phyloP scores from a whole-genome alignment of 1,284 basidiomycete genomes.

The Fomes fomentarius region DNA sequence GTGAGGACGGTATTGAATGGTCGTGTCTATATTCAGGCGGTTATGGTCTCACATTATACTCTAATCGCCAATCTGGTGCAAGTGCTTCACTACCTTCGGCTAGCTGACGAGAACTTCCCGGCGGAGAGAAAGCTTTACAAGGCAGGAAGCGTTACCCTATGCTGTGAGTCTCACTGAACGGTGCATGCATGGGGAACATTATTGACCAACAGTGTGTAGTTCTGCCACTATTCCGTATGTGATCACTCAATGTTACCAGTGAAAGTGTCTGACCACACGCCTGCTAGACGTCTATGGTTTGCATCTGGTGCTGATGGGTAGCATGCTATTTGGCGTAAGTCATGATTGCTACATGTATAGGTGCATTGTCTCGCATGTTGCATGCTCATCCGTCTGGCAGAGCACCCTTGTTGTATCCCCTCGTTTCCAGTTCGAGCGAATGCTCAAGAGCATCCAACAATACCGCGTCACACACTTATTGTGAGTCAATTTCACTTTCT shows the following conservation, averaged over 20 bases:
- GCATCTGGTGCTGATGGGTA: slow-evolving; percentile 56
- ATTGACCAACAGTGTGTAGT: slow-evolving; percentile 15
- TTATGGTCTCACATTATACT: slow-evolving; percentile 65
- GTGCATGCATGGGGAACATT: neutral
- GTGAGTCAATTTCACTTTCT: slow-evolving; percentile 38
- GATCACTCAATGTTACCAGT: neutral
- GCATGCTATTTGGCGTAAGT: slow-evolving; percentile 51
- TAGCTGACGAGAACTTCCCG: slow-evolving; percentile 2
- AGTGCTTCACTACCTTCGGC: neutral
- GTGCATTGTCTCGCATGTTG: slow-evolving; percentile 3
- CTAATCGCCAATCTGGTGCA: slow-evolving; percentile 32
- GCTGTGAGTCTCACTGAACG: neutral
- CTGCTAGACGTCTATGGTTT: slow-evolving; percentile 66
- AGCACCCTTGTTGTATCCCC: slow-evolving; percentile 61
- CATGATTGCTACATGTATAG: no score
- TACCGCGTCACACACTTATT: slow-evolving; percentile 63
- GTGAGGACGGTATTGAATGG: neutral
- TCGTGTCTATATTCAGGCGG: slow-evolving; percentile 47
- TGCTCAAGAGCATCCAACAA: slow-evolving; percentile 65
- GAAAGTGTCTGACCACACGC: neutral
- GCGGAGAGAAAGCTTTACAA: neutral
- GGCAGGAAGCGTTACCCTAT: slow-evolving; percentile 6
- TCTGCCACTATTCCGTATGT: slow-evolving; percentile 33
- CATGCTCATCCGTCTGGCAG: slow-evolving; percentile 32
- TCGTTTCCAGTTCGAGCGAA: slow-evolving; percentile 65